Base-by-base conservation (phyloP, 495 filamentous ascomycete species). In the Tuber microsphaerosporum region DNA sequence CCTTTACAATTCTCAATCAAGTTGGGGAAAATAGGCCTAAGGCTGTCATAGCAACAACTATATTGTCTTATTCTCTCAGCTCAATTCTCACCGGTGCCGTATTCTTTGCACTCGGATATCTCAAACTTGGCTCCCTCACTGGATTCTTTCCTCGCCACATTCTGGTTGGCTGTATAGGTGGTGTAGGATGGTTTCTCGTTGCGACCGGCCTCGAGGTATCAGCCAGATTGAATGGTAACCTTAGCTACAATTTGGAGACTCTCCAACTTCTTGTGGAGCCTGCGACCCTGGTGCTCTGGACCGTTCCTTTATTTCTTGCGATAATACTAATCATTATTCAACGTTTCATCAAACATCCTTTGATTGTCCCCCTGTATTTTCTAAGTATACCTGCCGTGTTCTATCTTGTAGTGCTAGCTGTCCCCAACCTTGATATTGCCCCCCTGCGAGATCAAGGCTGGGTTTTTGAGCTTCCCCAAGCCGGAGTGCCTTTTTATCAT, bases 121-220 rank as follows among this genome's bases (percentile, higher is more conserved):
- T 91, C 83, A 90, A 89, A 76, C 88, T 97, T 73, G 95, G 95
- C 26, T 93, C 93, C 71, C 87, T 99, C 44, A 93, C 97, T 74
- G 94, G 94, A 37, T 99, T 97, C 85, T 97, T 99, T 79, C 95
- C 95, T 42, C 89, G 94, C 45, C 94, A 96, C 76, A 98, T 99
- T 77, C 84, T 98, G n/a, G 93, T 97, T 69, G 95, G 95, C 39
- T 97, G 96, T 81, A 98, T 99, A 76, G 95, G 96, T 61, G 95
- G 95, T 73, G 96, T 99, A 34, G 95, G 95, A n/a, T 96, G 93
- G 87, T 99, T 99, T 84, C 88, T 99, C 39, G 85, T 97, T 70
- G 89, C 91, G 61, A 99, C 95, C 2, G 95, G 92, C 39, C 87
- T 99, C 70, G 95, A 99, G 81, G 95, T 99, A 34, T 94, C 93